phyloP scores from a whole-genome alignment of 495 filamentous ascomycete genomes.

The Cercophora samala region DNA sequence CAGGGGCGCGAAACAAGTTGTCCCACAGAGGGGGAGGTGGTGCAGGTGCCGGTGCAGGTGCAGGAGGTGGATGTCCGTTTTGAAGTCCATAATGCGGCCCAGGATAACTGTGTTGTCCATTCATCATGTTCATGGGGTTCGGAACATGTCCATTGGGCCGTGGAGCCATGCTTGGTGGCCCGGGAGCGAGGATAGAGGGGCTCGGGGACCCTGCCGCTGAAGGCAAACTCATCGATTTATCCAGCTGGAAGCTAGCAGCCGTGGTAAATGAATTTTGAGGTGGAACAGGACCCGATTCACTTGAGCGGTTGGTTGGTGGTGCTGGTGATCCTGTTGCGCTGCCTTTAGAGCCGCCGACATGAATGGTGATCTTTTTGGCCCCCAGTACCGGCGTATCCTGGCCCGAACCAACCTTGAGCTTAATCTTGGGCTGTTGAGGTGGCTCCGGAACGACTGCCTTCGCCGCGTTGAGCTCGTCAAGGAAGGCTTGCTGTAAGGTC shows the following conservation, averaged over 20 bases:
- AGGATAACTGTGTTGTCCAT: constrained; percentile 14
- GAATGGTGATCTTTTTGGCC: constrained; percentile 54
- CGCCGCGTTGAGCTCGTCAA: constrained; percentile 61
- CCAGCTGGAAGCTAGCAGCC: constrained; percentile 33
- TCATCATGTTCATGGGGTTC: constrained; percentile 9
- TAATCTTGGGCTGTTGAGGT: constrained; percentile 64
- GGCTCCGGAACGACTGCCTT: constrained; percentile 62
- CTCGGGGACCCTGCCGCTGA: constrained; percentile 47
- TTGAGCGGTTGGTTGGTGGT: constrained; percentile 43
- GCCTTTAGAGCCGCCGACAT: constrained; percentile 49
- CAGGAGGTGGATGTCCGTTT: constrained; percentile 25
- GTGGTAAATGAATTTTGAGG: constrained; percentile 24
- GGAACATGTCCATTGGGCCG: constrained; percentile 40
- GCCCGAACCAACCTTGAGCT: constrained; percentile 59
- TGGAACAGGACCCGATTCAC: constrained; percentile 26
- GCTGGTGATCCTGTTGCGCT: constrained; percentile 55
- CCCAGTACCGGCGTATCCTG: constrained; percentile 35
- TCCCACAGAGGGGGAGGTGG: constrained; percentile 28
- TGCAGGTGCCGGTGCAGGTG: constrained; percentile 1
- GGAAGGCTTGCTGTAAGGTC: constrained; percentile 57
- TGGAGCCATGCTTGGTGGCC: constrained; percentile 37
- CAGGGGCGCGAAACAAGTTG: constrained; percentile 41
- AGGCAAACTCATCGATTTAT: constrained; percentile 45
- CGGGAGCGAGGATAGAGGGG: constrained; percentile 40
- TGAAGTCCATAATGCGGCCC: constrained; percentile 27